Evolutionary conservation across 1,284 basidiomycete genomes (phyloP).

Genomic region (Thelephora terrestris): DNA sequence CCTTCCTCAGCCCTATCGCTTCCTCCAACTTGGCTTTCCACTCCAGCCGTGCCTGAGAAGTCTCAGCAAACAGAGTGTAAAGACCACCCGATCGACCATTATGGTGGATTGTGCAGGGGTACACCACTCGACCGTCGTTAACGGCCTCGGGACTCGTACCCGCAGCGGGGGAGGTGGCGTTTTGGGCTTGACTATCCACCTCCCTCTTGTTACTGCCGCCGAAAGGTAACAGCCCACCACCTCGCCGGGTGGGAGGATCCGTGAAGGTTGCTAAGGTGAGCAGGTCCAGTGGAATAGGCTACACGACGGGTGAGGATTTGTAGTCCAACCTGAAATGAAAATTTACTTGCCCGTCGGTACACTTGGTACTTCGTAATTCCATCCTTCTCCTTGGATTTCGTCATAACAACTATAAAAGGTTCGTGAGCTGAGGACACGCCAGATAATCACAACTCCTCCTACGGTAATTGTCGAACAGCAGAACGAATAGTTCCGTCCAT

Average conservation of each 20-base stretch:
- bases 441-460: background rate
- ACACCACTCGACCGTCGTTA: slow-evolving; percentile 61
- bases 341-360: background rate
- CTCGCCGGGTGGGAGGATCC: slow-evolving; percentile 60
- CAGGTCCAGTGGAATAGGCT: slow-evolving; percentile 88
- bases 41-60: slow-evolving; percentile 59
- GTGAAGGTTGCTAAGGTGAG: slow-evolving; percentile 74
- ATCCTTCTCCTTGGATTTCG: slow-evolving; percentile 70
- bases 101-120: slow-evolving; percentile 78
- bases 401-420: slow-evolving; percentile 66
- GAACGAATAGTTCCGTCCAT: slow-evolving; percentile 80
- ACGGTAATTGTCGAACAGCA: slow-evolving; percentile 22
- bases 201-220: slow-evolving; percentile 27
- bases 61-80: slow-evolving; percentile 82
- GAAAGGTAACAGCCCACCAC: slow-evolving; percentile 29
- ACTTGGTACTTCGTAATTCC: slow-evolving; percentile 69
- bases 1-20: slow-evolving; percentile 74
- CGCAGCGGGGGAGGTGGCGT: slow-evolving; percentile 26
- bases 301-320: background rate
- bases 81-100: slow-evolving; percentile 75
- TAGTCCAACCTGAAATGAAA: background rate
- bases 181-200: background rate
- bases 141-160: slow-evolving; percentile 33
- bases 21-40: slow-evolving; percentile 90
- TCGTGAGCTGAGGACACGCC: background rate